phyloP scores from a whole-genome alignment of 495 filamentous ascomycete species.

The Penicillium canariense region DNA sequence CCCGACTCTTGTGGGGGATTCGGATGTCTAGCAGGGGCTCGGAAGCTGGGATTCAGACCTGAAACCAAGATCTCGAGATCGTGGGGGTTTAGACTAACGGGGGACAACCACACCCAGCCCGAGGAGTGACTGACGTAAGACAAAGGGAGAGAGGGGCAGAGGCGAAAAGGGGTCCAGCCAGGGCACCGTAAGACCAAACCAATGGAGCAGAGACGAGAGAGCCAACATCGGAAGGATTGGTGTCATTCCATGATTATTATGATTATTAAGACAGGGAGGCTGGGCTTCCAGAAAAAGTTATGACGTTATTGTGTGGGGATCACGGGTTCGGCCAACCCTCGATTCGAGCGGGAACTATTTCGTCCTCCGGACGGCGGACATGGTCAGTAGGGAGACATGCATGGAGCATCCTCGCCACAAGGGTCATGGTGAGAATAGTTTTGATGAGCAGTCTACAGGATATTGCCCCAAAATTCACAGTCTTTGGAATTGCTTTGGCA shows the following conservation, averaged over 20 bases:
- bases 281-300: conserved; percentile 20
- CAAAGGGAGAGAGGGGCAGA: conserved; percentile 12
- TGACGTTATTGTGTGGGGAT: conserved; percentile 29
- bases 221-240: conserved; percentile 34
- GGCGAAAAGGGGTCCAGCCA: conserved; percentile 25
- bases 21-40: not conserved
- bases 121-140: conserved; percentile 19
- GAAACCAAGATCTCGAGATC: conserved; percentile 1
- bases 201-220: conserved; percentile 20
- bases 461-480: too few species aligned
- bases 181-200: conserved; percentile 7
- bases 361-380: too few species aligned
- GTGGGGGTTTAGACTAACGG: not conserved
- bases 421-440: too few species aligned
- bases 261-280: not conserved
- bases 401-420: too few species aligned
- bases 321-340: conserved; percentile 12
- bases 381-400: too few species aligned
- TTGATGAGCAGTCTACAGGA: too few species aligned
- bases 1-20: not conserved
- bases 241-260: conserved; percentile 32
- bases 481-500: too few species aligned
- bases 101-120: not conserved
- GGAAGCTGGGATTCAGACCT: not conserved
- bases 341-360: not conserved